phyloP scores from a whole-genome alignment of 2,329 filamentous ascomycete genomes.

The Shiraia sp. region DNA sequence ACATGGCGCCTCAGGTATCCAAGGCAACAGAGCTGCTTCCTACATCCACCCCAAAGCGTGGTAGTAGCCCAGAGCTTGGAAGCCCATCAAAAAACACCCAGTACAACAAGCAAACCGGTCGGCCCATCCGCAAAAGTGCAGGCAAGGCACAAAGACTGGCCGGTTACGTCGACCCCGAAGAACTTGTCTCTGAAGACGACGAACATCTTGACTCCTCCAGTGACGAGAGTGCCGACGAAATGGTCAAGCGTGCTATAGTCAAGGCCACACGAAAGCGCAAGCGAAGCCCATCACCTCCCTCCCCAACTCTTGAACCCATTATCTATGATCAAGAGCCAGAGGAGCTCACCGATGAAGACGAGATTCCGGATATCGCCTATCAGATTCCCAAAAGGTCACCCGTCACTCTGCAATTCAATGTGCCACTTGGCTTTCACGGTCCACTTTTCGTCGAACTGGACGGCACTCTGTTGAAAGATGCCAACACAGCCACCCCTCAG shows the following conservation, averaged over 20 bases:
- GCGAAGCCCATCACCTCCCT: slow-evolving; percentile 40
- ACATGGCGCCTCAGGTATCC: slow-evolving; percentile 8
- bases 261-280: slow-evolving; percentile 39
- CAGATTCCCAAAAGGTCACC: slow-evolving; percentile 24
- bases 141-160: slow-evolving; percentile 38
- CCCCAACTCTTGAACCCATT: slow-evolving; percentile 40
- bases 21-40: slow-evolving; percentile 2
- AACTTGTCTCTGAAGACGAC: slow-evolving; percentile 20
- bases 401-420: slow-evolving; percentile 51
- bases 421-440: slow-evolving; percentile 51
- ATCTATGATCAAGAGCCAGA: slow-evolving; percentile 35
- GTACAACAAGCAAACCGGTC: slow-evolving; percentile 47
- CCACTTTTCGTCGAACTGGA: slow-evolving; percentile 50
- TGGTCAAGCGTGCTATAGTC: slow-evolving; percentile 17
- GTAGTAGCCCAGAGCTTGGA: slow-evolving; percentile 37
- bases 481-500: slow-evolving; percentile 11
- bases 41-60: slow-evolving; percentile 2
- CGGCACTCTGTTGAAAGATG: slow-evolving; percentile 20
- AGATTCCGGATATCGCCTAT: slow-evolving; percentile 16
- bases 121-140: slow-evolving; percentile 49
- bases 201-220: slow-evolving; percentile 7
- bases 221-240: slow-evolving; percentile 34
- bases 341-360: slow-evolving; percentile 33
- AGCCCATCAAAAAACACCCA: slow-evolving; percentile 30
- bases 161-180: slow-evolving; percentile 47